Evolutionary conservation across 2,329 filamentous ascomycete species (phyloP), one percentile per base, ranked within the genome.

Genomic region (Thielaviopsis euricoi): DNA sequence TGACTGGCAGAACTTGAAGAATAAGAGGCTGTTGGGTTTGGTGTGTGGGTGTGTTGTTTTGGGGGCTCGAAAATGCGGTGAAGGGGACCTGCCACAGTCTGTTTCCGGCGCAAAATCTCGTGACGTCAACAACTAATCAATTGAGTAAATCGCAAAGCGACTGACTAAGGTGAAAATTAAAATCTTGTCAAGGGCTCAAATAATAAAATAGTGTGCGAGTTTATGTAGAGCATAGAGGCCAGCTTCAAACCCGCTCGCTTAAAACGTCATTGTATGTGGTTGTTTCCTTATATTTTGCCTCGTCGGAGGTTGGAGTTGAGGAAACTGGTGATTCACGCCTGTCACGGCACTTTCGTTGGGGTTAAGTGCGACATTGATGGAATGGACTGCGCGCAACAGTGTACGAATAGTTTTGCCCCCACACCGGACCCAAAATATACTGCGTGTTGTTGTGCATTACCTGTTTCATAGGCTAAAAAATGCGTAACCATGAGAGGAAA

Each of bases 271-370:
- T 52, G 46, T 25, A 58, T 54, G 52, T 26, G 21, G 26, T 12
- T 22, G 22, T 43, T 58, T 49, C 49, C 13, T 55, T 58, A 48
- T 21, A 23, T 22, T 26, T 51, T 48, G 43, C 7, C 3, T 48
- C 21, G 17, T 48, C 43, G n/a, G n/a, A 21, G 43, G 19, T 48
- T 48, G 43, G 43, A 21, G 43, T 55, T 52, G 26, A 33, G 19
- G 26, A n/a, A 58, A 52, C 40, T 21, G 37, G 29, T 52, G 48
- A 48, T 55, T 56, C 57, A 55, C 48, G 21, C 48, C 48, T 52
- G 52, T 58, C 25, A 33, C 48, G 21, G 48, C 19, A 7, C 37
- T 17, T 19, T 51, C 46, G 57, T 58, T 56, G 53, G 57, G 57
- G 53, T 29, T 21, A 55, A 50, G 10, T 56, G 23, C n/a, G 43